Conservation (phyloP, 2,329 filamentous ascomycete genomes). For the Fonsecaea erecta region DNA sequence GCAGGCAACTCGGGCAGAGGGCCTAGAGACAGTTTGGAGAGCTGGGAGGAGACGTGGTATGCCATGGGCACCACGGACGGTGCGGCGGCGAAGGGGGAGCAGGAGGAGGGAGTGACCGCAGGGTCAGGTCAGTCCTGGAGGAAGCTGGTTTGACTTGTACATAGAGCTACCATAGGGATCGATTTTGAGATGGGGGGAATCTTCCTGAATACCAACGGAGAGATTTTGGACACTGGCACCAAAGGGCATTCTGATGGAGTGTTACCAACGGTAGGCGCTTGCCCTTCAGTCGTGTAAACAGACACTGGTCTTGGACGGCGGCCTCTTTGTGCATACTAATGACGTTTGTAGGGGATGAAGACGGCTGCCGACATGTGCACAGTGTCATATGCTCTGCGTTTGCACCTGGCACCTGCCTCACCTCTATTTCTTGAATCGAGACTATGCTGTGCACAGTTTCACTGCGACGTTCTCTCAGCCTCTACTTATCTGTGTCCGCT, state of each 20-base stretch:
- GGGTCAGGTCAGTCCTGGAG: slow-evolving; percentile 15
- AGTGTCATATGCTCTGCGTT: background rate
- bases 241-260: background rate
- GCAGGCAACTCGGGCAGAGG: too few relatives aligned
- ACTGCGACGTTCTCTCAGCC: background rate
- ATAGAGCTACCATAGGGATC: background rate
- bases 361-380: background rate
- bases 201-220: background rate
- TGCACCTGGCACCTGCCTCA: background rate
- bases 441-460: background rate
- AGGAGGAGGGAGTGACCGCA: background rate
- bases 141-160: slow-evolving; percentile 11
- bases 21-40: slow-evolving; percentile 21
- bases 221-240: background rate
- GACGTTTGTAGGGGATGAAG: background rate
- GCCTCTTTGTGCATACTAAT: background rate
- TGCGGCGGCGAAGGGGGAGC: background rate
- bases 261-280: background rate
- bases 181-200: background rate
- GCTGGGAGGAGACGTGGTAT: slow-evolving; percentile 35
- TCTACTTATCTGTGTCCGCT: background rate
- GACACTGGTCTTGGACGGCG: too few relatives aligned
- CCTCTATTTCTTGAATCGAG: background rate
- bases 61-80: slow-evolving; percentile 16
- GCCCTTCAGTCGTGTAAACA: background rate